These are phyloP conservation scores for Phycomyces blakesleeanus DNA, from an alignment of 192 early-diverging fungal genomes.

Conservation along the genomic window DNA sequence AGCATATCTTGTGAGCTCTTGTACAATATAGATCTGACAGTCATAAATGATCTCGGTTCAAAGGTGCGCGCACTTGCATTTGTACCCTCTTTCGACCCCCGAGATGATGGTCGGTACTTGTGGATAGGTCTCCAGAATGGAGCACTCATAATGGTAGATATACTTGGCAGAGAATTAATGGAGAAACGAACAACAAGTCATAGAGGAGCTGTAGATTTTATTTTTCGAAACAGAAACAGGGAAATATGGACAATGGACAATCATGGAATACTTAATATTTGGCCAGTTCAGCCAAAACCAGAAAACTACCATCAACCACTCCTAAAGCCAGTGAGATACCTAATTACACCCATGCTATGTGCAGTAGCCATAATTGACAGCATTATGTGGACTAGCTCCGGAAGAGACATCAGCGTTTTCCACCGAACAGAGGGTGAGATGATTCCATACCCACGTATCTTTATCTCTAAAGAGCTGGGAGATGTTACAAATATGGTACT, in stretches of 20 bases:
- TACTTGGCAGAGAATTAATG: conserved; percentile 31
- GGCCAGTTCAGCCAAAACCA: conserved; percentile 28
- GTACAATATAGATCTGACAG: conserved; percentile 43
- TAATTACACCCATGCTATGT: conserved; percentile 35
- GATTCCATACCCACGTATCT: conserved; percentile 27
- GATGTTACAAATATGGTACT: conserved; percentile 53
- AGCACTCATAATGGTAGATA: conserved; percentile 53
- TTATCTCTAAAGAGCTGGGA: conserved; percentile 45
- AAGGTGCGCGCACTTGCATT: conserved; percentile 35
- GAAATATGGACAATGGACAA: conserved; percentile 70
- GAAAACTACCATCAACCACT: background rate
- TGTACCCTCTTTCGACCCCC: conserved; percentile 44
- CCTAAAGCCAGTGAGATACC: background rate
- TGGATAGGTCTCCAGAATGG: conserved; percentile 65
- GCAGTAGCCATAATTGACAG: conserved; percentile 44
- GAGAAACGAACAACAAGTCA: conserved; percentile 43
- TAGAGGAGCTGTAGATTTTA: conserved; percentile 41
- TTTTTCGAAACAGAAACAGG: conserved; percentile 45
- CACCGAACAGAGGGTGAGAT: conserved; percentile 30
- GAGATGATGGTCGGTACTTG: conserved; percentile 56
- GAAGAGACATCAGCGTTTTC: conserved; percentile 53
- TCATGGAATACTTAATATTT: conserved; percentile 53
- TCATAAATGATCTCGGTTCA: conserved; percentile 42
- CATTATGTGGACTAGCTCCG: conserved; percentile 59
- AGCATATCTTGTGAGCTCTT: conserved; percentile 43